phyloP scores from a whole-genome alignment of 345 rosid genomes.

The Corchorus capsularis region DNA sequence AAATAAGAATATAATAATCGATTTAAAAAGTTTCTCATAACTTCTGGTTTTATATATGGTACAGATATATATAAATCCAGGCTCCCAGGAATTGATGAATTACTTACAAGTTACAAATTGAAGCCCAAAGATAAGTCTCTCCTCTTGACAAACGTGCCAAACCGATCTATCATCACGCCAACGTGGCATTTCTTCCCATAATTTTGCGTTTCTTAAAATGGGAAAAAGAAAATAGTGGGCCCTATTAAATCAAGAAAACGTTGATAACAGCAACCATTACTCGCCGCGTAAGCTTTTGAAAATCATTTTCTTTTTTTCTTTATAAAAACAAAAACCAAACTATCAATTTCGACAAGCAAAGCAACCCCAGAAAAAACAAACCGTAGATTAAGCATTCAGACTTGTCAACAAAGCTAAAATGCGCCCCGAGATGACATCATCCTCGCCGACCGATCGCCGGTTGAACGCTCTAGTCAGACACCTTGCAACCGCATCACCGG shows the following conservation, averaged over 20 bases:
- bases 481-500: slow-evolving; percentile 25
- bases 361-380: not conserved
- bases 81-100: not conserved
- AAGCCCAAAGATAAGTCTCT: not conserved
- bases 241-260: not conserved
- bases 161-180: not conserved
- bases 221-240: not conserved
- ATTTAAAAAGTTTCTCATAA: too few relatives aligned
- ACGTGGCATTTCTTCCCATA: not conserved
- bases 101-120: not conserved
- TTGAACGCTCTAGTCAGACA: slow-evolving; percentile 50
- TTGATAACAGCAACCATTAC: slow-evolving; percentile 7
- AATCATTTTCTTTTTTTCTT: not conserved
- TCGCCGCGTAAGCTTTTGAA: slow-evolving; percentile 19
- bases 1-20: too few relatives aligned
- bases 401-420: slow-evolving; percentile 12
- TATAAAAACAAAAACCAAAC: not conserved
- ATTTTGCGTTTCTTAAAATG: not conserved
- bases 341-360: not conserved
- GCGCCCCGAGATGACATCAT: slow-evolving; percentile 19
- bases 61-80: too few relatives aligned
- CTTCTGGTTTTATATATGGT: too few relatives aligned
- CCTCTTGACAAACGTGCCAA: slow-evolving; percentile 11
- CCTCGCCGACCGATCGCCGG: slow-evolving; percentile 49
- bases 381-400: slow-evolving; percentile 2